phyloP scores from a whole-genome alignment of 495 filamentous ascomycete genomes.

The Penicillium macrosclerotiorum region DNA sequence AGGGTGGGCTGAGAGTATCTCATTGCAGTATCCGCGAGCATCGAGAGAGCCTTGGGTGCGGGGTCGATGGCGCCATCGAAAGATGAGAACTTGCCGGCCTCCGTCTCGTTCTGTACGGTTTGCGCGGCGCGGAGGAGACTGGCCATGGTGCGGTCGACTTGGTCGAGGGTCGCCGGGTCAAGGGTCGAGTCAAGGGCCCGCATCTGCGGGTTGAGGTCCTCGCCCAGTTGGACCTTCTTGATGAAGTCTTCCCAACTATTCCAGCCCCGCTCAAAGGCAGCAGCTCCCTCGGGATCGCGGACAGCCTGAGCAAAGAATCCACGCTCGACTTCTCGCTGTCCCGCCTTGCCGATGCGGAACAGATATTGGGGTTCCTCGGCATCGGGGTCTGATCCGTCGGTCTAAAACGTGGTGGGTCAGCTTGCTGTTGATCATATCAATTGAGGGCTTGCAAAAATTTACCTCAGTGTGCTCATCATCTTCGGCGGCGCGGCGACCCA shows the following conservation, averaged over 20 bases:
- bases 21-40: slow-evolving; percentile 37
- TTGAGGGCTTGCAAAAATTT: background rate
- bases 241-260: slow-evolving; percentile 44
- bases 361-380: slow-evolving; percentile 27
- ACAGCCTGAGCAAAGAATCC: slow-evolving; percentile 38
- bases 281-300: slow-evolving; percentile 34
- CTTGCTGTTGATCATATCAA: background rate
- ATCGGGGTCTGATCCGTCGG: slow-evolving; percentile 41
- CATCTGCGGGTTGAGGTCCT: slow-evolving; percentile 41
- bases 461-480: slow-evolving; percentile 51
- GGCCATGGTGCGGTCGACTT: slow-evolving; percentile 3
- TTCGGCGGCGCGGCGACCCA: slow-evolving; percentile 40
- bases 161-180: slow-evolving; percentile 8
- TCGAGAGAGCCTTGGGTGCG: slow-evolving; percentile 24
- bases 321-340: slow-evolving; percentile 29
- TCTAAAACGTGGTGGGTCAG: slow-evolving; percentile 23
- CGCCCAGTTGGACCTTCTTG: slow-evolving; percentile 37
- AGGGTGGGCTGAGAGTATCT: slow-evolving; percentile 21
- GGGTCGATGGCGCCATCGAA: slow-evolving; percentile 8
- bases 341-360: slow-evolving; percentile 24
- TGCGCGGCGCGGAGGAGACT: slow-evolving; percentile 17
- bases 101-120: slow-evolving; percentile 1
- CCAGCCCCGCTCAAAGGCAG: slow-evolving; percentile 30
- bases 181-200: slow-evolving; percentile 30
- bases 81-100: background rate